phyloP scores from a whole-genome alignment of 2,329 filamentous ascomycete species.

The Ascochyta fabae region DNA sequence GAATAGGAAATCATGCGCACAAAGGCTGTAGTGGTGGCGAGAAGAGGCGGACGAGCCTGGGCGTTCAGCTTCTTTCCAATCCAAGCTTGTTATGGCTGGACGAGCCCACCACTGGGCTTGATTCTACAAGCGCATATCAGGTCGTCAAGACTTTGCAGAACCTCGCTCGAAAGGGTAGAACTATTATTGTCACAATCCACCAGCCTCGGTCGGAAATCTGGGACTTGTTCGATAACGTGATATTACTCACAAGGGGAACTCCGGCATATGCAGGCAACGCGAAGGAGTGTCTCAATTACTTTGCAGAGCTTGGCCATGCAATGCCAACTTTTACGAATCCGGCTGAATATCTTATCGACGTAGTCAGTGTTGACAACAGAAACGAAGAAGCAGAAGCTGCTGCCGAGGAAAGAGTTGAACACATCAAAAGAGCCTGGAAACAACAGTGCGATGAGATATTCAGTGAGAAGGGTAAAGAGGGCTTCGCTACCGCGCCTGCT shows the following conservation, averaged over 20 bases:
- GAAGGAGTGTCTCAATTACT: conserved; percentile 67
- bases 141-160: conserved; percentile 73
- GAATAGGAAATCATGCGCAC: conserved; percentile 73
- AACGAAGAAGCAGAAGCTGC: conserved; percentile 68
- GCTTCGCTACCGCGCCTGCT: background rate
- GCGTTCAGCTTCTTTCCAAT: conserved; percentile 79
- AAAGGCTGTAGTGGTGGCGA: conserved; percentile 81
- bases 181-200: conserved; percentile 76
- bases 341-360: conserved; percentile 76
- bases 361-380: conserved; percentile 76
- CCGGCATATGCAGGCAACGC: conserved; percentile 71
- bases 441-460: conserved; percentile 23
- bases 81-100: conserved; percentile 80
- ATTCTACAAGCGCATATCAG: conserved; percentile 78
- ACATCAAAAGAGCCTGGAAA: conserved; percentile 67
- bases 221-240: conserved; percentile 74
- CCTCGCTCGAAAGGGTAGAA: conserved; percentile 71
- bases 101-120: conserved; percentile 77
- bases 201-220: conserved; percentile 82
- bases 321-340: conserved; percentile 78
- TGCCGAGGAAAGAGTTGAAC: conserved; percentile 66
- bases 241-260: conserved; percentile 71
- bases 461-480: conserved; percentile 22
- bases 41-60: conserved; percentile 77
- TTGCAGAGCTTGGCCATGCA: conserved; percentile 64